Base-by-base conservation (phyloP, 2,329 filamentous ascomycete genomes). In the Monosporascus ibericus region DNA sequence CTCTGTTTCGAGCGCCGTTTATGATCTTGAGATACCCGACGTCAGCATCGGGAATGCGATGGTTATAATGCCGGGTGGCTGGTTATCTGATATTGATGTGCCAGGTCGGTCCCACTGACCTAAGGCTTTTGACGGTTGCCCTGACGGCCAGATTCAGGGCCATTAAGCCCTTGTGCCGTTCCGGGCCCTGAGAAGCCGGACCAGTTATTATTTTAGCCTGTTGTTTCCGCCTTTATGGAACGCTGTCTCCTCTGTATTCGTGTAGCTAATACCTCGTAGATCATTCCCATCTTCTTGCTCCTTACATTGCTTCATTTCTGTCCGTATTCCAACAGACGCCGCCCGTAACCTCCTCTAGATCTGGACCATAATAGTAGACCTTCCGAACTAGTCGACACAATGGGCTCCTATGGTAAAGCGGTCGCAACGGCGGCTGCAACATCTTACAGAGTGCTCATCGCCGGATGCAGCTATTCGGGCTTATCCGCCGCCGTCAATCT, bases 381-480 rank as follows among this genome's bases (percentile, higher is more conserved):
- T 24, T 20, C 18, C 18, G 4, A 20, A 4, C 5, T 24, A 42
- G 17, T 34, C 9, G 30, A 34, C 9, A 48, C 48, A 48, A 61
- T 60, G 57, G 48, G 47, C 8, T 55, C 53, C 27, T 50, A 46
- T 36, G 36, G 20, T 11, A 53, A 55, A 48, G 55, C 58, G 22
- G 48, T 50, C 22, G 51, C 57, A 34, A 59, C 58, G 49, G 74
- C 74, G 38, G 40, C 18, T 14, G 20, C 22, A 44, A 44, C n/a
- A 1, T 18, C 42, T 17, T 73, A 79, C 66, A 78, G 73, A 59
- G 75, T 91, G 11, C 75, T 91, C 38, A 74, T 91, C 51, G 77
- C 86, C 34, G 88, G 88, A 38, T 86, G 85, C 57, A 86, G 84
- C 39, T 91, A 91, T 61, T 81, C 77, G n/a, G 88, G 88, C 36